Percentiles rank a stretch among this genome's conserved stretches.
phyloP scores from a whole-genome alignment of 805 yeast species.

The Candida alai region DNA sequence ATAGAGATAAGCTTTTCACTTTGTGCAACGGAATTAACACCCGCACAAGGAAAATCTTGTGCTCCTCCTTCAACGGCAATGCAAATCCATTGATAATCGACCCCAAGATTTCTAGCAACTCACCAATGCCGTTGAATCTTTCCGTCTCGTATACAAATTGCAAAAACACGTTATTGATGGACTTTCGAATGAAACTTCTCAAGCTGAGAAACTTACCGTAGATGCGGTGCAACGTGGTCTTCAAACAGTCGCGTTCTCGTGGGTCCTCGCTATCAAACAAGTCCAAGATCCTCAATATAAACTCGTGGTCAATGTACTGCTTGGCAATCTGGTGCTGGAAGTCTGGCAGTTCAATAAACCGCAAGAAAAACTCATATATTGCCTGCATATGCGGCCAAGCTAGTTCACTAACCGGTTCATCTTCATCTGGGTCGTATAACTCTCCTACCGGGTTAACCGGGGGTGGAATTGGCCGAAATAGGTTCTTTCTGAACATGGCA shows the following conservation, averaged over 20 bases:
- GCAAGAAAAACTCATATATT: conserved; percentile 87
- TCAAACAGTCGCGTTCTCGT: conserved; percentile 89
- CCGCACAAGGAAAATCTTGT: conserved; percentile 81
- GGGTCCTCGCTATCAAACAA: conserved; percentile 96
- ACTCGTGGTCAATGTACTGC: conserved; percentile 88
- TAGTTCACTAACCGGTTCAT: conserved; percentile 92
- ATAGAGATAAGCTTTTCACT: conserved; percentile 79
- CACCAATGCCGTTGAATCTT: conserved; percentile 93
- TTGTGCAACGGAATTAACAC: conserved; percentile 91
- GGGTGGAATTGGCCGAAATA: conserved; percentile 96
- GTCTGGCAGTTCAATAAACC: conserved; percentile 92
- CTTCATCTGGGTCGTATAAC: conserved; percentile 96
- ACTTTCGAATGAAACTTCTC: conserved; percentile 86
- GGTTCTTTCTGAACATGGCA: conserved; percentile 81
- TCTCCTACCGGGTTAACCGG: conserved; percentile 98
- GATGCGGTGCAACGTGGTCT: conserved; percentile 91
- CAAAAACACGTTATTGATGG: conserved; percentile 86
- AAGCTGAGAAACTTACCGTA: conserved; percentile 91
- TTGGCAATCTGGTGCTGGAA: conserved; percentile 91
- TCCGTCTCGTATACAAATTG: conserved; percentile 95
- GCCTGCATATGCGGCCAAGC: conserved; percentile 99
- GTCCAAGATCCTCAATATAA: conserved; percentile 76
- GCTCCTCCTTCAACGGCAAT: conserved; percentile 94
- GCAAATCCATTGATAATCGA: conserved; percentile 98
- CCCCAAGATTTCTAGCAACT: conserved; percentile 89